These are phyloP conservation scores for Euryodendron excelsum DNA, from an alignment of 148 eudicot genomes.

Conservation along the genomic window DNA sequence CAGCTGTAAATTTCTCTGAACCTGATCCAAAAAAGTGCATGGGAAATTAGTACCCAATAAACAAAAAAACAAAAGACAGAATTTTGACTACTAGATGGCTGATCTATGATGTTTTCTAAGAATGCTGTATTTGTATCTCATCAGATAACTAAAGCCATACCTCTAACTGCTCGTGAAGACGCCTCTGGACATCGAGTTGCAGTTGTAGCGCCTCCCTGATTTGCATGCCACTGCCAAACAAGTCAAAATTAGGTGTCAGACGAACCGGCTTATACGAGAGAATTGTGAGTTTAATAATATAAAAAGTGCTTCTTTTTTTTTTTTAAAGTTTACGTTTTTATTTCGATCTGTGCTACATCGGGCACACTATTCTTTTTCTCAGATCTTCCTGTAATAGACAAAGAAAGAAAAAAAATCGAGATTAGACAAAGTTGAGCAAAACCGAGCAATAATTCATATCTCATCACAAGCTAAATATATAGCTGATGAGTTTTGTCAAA, in stretches of 20 bases:
- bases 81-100: too few species aligned
- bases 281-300: too few species aligned
- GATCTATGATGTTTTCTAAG: too few species aligned
- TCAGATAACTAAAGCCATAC: conserved; percentile 17
- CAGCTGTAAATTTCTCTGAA: conserved; percentile 67
- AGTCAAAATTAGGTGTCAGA: neutral
- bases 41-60: too few species aligned
- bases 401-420: neutral
- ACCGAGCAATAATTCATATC: neutral
- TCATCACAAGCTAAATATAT: too few species aligned
- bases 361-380: conserved; percentile 34
- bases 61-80: too few species aligned
- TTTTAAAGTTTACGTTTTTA: conserved; percentile 44
- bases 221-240: conserved; percentile 45
- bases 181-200: conserved; percentile 80
- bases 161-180: conserved; percentile 82
- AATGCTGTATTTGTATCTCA: too few species aligned
- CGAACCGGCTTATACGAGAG: too few species aligned
- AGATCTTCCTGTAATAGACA: conserved; percentile 45
- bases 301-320: neutral
- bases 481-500: too few species aligned
- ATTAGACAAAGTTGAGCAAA: neutral
- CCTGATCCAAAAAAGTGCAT: too few species aligned
- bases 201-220: conserved; percentile 68
- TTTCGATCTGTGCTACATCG: conserved; percentile 39